Percentiles rank a stretch among this genome's conserved stretches.
phyloP scores from a whole-genome alignment of 352 stramenopile genomes.

The Phytophthora boehmeriae region DNA sequence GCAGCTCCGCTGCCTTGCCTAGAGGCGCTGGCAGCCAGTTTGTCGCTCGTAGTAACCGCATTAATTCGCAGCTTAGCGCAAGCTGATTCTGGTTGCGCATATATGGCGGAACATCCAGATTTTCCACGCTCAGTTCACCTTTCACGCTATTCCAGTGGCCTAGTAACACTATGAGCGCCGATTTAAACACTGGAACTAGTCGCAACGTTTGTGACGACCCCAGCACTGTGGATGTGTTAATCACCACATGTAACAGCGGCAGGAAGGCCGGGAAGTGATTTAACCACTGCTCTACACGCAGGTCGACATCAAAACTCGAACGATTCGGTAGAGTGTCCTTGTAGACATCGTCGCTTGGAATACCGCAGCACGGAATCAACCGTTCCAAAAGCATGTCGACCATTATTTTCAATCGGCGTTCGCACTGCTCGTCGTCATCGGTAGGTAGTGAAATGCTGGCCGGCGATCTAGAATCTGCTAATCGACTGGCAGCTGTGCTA shows the following conservation, averaged over 20 bases:
- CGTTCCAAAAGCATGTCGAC: slow-evolving; percentile 79
- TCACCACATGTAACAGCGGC: slow-evolving; percentile 50
- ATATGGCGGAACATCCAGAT: slow-evolving; percentile 82
- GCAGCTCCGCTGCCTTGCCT: slow-evolving; percentile 55
- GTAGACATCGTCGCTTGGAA: slow-evolving; percentile 81
- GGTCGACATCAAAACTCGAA: slow-evolving; percentile 80
- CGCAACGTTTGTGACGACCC: slow-evolving; percentile 54
- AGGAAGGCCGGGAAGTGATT: slow-evolving; percentile 84
- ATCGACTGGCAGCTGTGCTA: slow-evolving; percentile 13
- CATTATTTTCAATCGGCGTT: slow-evolving; percentile 59
- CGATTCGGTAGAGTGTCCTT: slow-evolving; percentile 85
- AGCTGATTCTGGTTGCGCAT: slow-evolving; percentile 82
- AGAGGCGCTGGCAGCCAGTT: slow-evolving; percentile 69
- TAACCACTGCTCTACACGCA: slow-evolving; percentile 85
- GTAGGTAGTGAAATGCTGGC: slow-evolving; percentile 5
- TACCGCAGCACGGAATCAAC: slow-evolving; percentile 75
- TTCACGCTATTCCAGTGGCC: slow-evolving; percentile 88
- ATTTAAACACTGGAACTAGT: slow-evolving; percentile 79
- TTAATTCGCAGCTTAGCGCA: slow-evolving; percentile 62
- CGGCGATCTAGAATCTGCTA: slow-evolving; percentile 7
- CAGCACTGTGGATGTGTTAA: slow-evolving; percentile 45
- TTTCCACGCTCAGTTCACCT: slow-evolving; percentile 60
- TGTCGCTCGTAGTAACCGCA: slow-evolving; percentile 60
- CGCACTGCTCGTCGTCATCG: slow-evolving; percentile 42
- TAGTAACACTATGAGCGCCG: slow-evolving; percentile 70